Evolutionary conservation across 192 early-diverging fungal genomes (phyloP).

Genomic region (Coemansia sp.): DNA sequence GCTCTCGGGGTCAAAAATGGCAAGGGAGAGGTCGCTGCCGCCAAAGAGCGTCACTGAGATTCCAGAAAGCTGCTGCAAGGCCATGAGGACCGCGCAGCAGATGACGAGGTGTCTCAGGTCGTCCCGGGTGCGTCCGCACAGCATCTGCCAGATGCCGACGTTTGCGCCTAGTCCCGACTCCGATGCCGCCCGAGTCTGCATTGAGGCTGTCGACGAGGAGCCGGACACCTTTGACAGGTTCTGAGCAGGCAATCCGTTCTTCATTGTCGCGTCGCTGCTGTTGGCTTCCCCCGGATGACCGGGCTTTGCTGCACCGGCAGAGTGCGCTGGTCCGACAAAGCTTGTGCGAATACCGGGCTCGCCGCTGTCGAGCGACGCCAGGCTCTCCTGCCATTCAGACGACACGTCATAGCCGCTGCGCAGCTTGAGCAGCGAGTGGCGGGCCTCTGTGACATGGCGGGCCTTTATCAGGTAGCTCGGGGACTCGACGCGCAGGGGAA

Average conservation of each 20-base stretch:
- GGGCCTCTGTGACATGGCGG: constrained; percentile 59
- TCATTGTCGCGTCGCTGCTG: constrained; percentile 25
- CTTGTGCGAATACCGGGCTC: background rate
- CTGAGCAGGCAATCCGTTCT: constrained; percentile 1
- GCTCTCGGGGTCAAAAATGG: constrained; percentile 61
- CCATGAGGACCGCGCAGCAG: constrained; percentile 57
- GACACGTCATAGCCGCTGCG: constrained; percentile 58
- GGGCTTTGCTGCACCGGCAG: background rate
- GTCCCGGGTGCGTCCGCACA: constrained; percentile 32
- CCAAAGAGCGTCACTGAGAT: constrained; percentile 69
- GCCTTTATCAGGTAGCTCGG: constrained; percentile 65
- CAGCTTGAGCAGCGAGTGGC: constrained; percentile 59
- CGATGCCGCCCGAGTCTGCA: constrained; percentile 8
- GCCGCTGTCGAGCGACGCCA: constrained; percentile 28
- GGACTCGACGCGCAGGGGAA: constrained; percentile 64
- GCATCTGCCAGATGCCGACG: constrained; percentile 21
- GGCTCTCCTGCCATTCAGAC: constrained; percentile 57
- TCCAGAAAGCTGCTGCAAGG: constrained; percentile 68
- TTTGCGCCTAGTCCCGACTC: background rate
- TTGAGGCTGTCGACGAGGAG: background rate
- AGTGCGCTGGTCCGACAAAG: background rate
- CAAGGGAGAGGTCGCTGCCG: constrained; percentile 53
- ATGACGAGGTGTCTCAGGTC: constrained; percentile 49
- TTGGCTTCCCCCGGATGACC: constrained; percentile 5
- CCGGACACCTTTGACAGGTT: background rate